These are phyloP conservation scores for Clavispora fructus DNA, from an alignment of 805 yeast species.

Conservation along the genomic window DNA sequence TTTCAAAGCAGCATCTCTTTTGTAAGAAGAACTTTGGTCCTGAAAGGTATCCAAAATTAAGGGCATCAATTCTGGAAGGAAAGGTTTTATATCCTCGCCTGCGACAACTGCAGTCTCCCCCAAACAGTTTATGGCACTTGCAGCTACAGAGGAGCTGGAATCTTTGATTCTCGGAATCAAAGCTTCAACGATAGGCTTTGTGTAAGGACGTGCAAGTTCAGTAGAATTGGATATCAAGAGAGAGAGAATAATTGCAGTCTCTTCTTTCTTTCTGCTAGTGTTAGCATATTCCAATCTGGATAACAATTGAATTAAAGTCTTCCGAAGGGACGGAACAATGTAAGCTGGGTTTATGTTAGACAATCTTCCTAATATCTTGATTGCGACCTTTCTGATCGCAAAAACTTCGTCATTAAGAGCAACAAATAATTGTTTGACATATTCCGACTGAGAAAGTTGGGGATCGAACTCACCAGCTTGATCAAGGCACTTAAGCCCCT, in stretches of 20 bases:
- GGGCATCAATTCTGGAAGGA: constrained; percentile 77
- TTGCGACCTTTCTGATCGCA: constrained; percentile 71
- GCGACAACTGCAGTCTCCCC: constrained; percentile 89
- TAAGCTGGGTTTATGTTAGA: constrained; percentile 90
- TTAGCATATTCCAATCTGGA: constrained; percentile 83
- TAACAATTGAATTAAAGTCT: constrained; percentile 75
- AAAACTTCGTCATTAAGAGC: constrained; percentile 90
- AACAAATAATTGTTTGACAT: constrained; percentile 76
- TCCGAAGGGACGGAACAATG: constrained; percentile 87
- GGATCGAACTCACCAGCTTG: constrained; percentile 73
- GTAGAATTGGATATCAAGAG: constrained; percentile 72
- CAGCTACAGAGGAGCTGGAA: constrained; percentile 71
- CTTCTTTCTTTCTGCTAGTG: constrained; percentile 72
- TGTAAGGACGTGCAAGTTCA: constrained; percentile 83
- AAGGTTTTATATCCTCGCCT: constrained; percentile 75
- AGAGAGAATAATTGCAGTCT: constrained; percentile 71
- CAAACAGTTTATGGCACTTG: constrained; percentile 77
- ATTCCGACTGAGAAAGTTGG: constrained; percentile 90
- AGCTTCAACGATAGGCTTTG: constrained; percentile 84
- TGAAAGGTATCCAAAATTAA: constrained; percentile 80
- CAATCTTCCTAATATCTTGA: constrained; percentile 75
- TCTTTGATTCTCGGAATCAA: constrained; percentile 72
- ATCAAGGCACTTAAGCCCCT: constrained; percentile 62
- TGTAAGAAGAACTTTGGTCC: constrained; percentile 84
- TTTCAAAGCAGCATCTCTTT: constrained; percentile 83